These are phyloP conservation scores for Kazachstania bromeliacearum DNA, from an alignment of 805 yeast species.

Conservation along the genomic window DNA sequence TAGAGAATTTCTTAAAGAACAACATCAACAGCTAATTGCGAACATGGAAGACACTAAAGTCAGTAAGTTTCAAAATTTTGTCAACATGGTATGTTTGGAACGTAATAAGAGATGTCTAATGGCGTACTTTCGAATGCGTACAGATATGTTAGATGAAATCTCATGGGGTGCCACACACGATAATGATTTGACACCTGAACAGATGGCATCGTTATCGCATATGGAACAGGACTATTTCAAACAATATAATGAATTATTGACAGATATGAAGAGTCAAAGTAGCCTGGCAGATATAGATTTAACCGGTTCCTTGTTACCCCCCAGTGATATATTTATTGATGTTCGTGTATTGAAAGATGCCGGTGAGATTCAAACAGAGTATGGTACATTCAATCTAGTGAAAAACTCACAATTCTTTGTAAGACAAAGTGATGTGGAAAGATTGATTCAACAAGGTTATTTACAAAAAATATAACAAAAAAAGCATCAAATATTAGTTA, in stretches of 20 bases:
- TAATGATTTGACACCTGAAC: too few species aligned
- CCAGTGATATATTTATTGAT: slow-evolving; percentile 83
- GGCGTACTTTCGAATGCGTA: slow-evolving; percentile 70
- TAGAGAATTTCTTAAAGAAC: slow-evolving; percentile 38
- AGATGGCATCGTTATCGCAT: slow-evolving; percentile 49
- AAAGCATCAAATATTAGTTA: too few species aligned
- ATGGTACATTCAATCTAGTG: slow-evolving; percentile 87
- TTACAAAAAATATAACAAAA: slow-evolving; percentile 52
- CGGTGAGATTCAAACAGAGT: slow-evolving; percentile 95
- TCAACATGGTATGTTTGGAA: slow-evolving; percentile 63
- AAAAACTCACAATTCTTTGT: slow-evolving; percentile 93
- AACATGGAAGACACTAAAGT: slow-evolving; percentile 32
- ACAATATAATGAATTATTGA: slow-evolving; percentile 58
- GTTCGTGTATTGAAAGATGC: slow-evolving; percentile 90
- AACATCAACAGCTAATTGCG: too few species aligned
- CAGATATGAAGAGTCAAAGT: slow-evolving; percentile 58
- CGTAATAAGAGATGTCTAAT: slow-evolving; percentile 83
- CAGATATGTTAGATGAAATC: slow-evolving; percentile 53
- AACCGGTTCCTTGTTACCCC: slow-evolving; percentile 85
- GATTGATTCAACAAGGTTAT: slow-evolving; percentile 89
- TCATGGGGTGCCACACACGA: slow-evolving; percentile 64
- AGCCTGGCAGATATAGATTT: slow-evolving; percentile 75
- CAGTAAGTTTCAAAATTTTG: slow-evolving; percentile 47
- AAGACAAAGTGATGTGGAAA: slow-evolving; percentile 86
- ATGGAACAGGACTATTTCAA: slow-evolving; percentile 72